Evolutionary conservation across 257 asterid genomes (phyloP).

Genomic region (Nicotiana knightiana): DNA sequence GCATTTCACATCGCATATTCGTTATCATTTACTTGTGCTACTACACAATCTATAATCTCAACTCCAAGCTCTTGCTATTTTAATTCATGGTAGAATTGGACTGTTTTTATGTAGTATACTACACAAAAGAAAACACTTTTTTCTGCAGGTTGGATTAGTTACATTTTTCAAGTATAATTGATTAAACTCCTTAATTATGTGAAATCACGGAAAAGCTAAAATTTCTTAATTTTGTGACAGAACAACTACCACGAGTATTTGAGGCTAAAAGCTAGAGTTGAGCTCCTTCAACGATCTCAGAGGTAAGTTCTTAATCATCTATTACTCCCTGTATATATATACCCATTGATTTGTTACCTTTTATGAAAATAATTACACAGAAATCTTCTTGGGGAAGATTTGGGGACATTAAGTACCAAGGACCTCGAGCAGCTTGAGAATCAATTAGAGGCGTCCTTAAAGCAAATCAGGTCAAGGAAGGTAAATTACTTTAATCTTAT

Average conservation of each 20-base stretch:
- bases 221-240: not conserved
- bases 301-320: conserved; percentile 13
- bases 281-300: conserved; percentile 31
- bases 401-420: conserved; percentile 17
- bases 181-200: no score
- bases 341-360: not conserved
- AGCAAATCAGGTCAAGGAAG: conserved; percentile 32
- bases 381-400: conserved; percentile 33
- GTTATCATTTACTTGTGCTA: no score
- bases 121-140: not conserved
- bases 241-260: conserved; percentile 27
- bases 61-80: not conserved
- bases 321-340: not conserved
- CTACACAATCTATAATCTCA: not conserved
- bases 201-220: not conserved
- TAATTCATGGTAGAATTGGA: not conserved
- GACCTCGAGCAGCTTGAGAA: conserved; percentile 32
- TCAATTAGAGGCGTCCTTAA: conserved; percentile 28
- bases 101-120: no score
- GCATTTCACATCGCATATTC: no score
- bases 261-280: conserved; percentile 34
- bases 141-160: not conserved
- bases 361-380: not conserved
- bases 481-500: conserved; percentile 10
- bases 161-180: not conserved